Evolutionary conservation across 2,329 filamentous ascomycete species (phyloP).

Genomic region (Cercospora sp.): DNA sequence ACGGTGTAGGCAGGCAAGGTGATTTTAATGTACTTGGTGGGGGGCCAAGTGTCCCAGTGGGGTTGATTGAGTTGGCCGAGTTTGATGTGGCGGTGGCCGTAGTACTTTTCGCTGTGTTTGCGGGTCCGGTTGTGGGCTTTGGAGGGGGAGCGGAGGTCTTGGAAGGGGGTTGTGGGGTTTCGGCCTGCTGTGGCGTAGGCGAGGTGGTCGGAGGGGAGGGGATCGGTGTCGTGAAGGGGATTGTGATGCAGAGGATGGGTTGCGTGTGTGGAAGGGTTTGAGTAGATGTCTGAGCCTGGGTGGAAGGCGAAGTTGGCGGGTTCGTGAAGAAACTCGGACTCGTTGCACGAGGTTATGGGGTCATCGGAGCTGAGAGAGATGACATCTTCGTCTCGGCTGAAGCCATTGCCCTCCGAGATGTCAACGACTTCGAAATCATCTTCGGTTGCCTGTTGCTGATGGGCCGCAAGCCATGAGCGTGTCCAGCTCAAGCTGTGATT

Average conservation of each 20-base stretch:
- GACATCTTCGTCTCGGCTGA: constrained; percentile 4
- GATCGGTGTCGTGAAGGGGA: not conserved
- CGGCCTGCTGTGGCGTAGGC: constrained; percentile 17
- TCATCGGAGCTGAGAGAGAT: constrained; percentile 22
- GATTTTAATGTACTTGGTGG: not conserved
- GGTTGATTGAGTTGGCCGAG: constrained; percentile 17
- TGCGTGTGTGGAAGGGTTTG: not conserved
- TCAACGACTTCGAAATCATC: constrained; percentile 15
- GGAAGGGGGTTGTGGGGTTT: constrained; percentile 17
- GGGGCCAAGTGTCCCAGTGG: constrained; percentile 8
- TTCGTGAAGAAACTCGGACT: not conserved
- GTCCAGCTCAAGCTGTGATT: constrained; percentile 11
- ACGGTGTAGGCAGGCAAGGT: not conserved
- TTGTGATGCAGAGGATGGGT: not conserved
- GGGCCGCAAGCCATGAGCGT: constrained; percentile 11
- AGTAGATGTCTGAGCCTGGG: not conserved
- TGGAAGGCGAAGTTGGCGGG: not conserved
- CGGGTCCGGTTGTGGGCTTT: constrained; percentile 21
- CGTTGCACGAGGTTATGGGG: constrained; percentile 6
- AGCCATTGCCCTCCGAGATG: not conserved
- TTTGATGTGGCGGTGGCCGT: constrained; percentile 17
- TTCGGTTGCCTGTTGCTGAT: not conserved
- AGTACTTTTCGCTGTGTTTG: constrained; percentile 20
- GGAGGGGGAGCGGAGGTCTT: constrained; percentile 24
- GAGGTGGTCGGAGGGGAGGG: not conserved